A percentile compares a stretch with the other conserved stretches of the same genome.
Evolutionary conservation across 2,329 filamentous ascomycete species (phyloP).

Genomic region (Colletotrichum sp.): DNA sequence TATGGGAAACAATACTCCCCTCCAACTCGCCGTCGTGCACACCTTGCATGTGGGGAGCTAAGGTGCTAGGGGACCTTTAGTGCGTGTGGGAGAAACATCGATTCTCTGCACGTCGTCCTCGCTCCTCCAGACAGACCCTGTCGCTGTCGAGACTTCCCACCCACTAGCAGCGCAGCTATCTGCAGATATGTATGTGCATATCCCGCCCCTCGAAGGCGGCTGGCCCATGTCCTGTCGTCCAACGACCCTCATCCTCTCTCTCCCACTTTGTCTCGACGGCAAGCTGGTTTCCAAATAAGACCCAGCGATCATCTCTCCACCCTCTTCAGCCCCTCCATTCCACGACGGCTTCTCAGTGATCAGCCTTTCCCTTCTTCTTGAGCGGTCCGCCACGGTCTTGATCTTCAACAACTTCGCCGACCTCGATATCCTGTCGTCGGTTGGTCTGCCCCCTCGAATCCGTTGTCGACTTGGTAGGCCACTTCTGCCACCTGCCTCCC

Average conservation of each 20-base stretch:
- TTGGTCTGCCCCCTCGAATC: neutral
- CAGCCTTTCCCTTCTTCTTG: conserved; percentile 14
- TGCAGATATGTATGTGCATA: conserved; percentile 22
- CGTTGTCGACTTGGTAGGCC: neutral
- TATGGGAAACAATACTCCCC: conserved; percentile 5
- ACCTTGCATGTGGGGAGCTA: conserved; percentile 21
- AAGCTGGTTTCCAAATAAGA: conserved; percentile 19
- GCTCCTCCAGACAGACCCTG: conserved; percentile 4
- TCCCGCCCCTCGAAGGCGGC: conserved; percentile 17
- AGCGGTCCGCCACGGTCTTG: neutral
- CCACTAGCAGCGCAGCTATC: conserved; percentile 18
- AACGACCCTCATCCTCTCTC: conserved; percentile 7
- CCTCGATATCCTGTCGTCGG: neutral
- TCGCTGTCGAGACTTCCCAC: conserved; percentile 7
- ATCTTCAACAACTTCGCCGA: neutral
- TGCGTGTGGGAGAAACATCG: conserved; percentile 19
- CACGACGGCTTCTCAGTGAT: conserved; percentile 8
- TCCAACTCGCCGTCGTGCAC: conserved; percentile 3
- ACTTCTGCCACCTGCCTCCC: neutral
- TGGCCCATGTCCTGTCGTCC: conserved; percentile 10
- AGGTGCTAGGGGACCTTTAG: conserved; percentile 17
- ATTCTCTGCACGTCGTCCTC: conserved; percentile 14
- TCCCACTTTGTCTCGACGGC: conserved; percentile 8
- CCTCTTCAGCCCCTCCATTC: conserved; percentile 20
- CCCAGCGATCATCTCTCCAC: conserved; percentile 19